These are phyloP conservation scores for Rhodotorula sp. DNA, from an alignment of 1,284 basidiomycete species.

Conservation along the genomic window DNA sequence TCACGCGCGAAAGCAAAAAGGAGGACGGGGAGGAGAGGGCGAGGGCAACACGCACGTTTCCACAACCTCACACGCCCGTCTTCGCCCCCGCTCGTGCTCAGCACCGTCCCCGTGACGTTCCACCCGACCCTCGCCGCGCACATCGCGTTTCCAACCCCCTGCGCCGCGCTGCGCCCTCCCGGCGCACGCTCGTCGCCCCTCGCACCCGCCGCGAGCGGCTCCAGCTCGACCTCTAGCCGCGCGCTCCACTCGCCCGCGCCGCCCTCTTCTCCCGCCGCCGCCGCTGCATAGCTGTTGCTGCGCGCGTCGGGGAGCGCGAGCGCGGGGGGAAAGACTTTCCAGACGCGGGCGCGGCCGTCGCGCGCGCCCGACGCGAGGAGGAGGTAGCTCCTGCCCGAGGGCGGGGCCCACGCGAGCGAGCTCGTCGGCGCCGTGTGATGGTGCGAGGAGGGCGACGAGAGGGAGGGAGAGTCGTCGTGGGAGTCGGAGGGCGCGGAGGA, in stretches of 20 bases:
- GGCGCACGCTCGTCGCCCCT: not conserved
- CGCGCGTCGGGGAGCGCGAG: not conserved
- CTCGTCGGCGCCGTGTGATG: slow-evolving; percentile 63
- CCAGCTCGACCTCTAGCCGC: slow-evolving; percentile 77
- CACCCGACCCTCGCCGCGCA: slow-evolving; percentile 73
- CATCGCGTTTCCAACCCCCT: slow-evolving; percentile 51
- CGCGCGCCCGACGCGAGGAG: slow-evolving; percentile 82
- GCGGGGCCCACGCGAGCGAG: slow-evolving; percentile 84
- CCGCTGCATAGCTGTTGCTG: not conserved
- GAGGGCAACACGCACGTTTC: slow-evolving; percentile 64
- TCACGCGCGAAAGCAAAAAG: not conserved
- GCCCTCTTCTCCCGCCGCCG: slow-evolving; percentile 39
- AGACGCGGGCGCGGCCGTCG: slow-evolving; percentile 83
- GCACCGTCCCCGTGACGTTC: slow-evolving; percentile 85
- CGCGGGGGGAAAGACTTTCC: slow-evolving; percentile 64
- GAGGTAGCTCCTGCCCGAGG: slow-evolving; percentile 86
- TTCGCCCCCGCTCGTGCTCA: slow-evolving; percentile 70
- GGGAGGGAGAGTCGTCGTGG: not conserved
- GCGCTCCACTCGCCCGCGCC: slow-evolving; percentile 68
- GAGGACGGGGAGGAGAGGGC: not conserved
- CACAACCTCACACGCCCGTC: slow-evolving; percentile 84
- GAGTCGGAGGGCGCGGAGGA: not conserved
- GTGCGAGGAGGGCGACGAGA: not conserved
- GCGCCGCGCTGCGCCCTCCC: not conserved
- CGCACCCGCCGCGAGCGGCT: slow-evolving; percentile 56